These are phyloP conservation scores for Grammothele lineata DNA, from an alignment of 768 basidiomycete genomes.

Conservation along the genomic window DNA sequence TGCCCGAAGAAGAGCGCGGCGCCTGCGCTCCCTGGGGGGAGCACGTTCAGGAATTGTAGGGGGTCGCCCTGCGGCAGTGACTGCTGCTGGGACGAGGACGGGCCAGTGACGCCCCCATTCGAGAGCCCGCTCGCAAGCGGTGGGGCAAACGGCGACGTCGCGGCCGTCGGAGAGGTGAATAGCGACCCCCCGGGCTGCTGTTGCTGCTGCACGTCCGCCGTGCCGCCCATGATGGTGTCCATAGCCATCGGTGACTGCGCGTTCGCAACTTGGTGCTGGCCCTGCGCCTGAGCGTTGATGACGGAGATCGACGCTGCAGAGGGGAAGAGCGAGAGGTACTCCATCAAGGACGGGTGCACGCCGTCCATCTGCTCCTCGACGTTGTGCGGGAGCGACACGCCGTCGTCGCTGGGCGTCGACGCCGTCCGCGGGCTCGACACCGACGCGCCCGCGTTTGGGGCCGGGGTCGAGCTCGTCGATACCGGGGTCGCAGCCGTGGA, in stretches of 20 bases:
- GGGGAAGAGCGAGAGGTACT: conserved; percentile 46
- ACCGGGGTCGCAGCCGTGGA: not conserved
- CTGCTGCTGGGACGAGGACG: not conserved
- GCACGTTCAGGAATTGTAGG: conserved; percentile 8
- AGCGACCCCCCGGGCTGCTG: not conserved
- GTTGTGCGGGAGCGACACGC: conserved; percentile 17
- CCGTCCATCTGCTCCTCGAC: conserved; percentile 31
- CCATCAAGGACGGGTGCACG: conserved; percentile 64
- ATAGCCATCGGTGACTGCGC: conserved; percentile 3
- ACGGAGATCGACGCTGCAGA: conserved; percentile 31
- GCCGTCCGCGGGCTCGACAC: conserved; percentile 2
- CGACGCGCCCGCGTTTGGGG: not conserved
- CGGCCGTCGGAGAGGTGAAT: not conserved
- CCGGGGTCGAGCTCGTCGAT: conserved; percentile 1
- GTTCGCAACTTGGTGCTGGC: too few species aligned
- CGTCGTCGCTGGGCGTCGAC: conserved; percentile 22
- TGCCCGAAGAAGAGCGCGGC: conserved; percentile 9
- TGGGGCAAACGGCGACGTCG: too few species aligned
- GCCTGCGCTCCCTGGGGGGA: conserved; percentile 2
- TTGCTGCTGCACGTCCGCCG: not conserved
- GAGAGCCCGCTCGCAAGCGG: not conserved
- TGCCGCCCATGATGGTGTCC: not conserved
- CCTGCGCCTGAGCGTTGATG: conserved; percentile 15
- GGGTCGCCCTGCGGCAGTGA: not conserved
- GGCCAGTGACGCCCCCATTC: not conserved